A percentile compares a stretch with the other conserved stretches of the same genome.
Evolutionary conservation across 768 basidiomycete genomes (phyloP).

Genomic region (Russula earlei): DNA sequence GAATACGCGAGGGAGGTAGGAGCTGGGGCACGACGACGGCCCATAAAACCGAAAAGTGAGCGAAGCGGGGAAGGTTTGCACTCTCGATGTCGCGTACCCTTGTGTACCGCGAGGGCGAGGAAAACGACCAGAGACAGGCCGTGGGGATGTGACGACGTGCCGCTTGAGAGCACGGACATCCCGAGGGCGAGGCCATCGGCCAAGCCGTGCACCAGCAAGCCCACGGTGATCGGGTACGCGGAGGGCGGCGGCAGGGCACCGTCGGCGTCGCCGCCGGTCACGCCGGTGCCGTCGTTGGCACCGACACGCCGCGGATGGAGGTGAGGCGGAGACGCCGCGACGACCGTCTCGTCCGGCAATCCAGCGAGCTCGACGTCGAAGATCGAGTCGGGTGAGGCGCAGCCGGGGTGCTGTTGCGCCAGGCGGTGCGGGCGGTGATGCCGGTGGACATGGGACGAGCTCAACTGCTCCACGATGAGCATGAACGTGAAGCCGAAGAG

Average conservation of each 20-base stretch:
- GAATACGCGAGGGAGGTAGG: constrained; percentile 88
- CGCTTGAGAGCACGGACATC: constrained; percentile 47
- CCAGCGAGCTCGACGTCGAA: constrained; percentile 60
- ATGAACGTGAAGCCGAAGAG: constrained; percentile 53
- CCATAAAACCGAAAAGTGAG: background rate
- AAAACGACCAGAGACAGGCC: constrained; percentile 78
- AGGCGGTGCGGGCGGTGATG: constrained; percentile 26
- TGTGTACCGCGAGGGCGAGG: constrained; percentile 84
- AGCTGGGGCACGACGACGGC: constrained; percentile 35
- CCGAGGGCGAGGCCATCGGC: constrained; percentile 92
- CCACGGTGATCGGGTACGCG: constrained; percentile 71
- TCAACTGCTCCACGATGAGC: constrained; percentile 59
- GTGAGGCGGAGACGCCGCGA: constrained; percentile 17
- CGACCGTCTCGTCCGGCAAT: constrained; percentile 34
- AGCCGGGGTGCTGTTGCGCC: constrained; percentile 11
- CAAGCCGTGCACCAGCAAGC: constrained; percentile 77
- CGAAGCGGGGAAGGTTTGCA: background rate
- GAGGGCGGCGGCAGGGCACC: constrained; percentile 27
- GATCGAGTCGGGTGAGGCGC: constrained; percentile 30
- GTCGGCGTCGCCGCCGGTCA: background rate
- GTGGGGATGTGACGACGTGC: constrained; percentile 24
- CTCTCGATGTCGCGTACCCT: constrained; percentile 40
- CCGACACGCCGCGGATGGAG: constrained; percentile 2
- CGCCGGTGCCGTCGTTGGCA: constrained; percentile 10
- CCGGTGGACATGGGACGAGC: constrained; percentile 41